phyloP scores from a whole-genome alignment of 805 yeast species.

The Dipodascopsis uninucleata region DNA sequence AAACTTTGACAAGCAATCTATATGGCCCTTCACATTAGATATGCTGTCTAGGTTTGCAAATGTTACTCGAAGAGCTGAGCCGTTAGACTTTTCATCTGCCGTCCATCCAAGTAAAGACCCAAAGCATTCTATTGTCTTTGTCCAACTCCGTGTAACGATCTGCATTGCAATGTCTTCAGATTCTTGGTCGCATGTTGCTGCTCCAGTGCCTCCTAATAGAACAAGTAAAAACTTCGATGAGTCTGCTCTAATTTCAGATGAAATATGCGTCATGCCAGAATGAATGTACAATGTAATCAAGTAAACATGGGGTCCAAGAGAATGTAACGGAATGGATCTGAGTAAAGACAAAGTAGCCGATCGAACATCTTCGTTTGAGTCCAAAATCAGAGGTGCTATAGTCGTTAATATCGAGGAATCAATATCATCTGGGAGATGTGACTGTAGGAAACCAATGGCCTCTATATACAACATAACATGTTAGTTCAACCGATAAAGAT shows the following conservation, averaged over 20 bases:
- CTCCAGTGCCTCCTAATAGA: slow-evolving; percentile 52
- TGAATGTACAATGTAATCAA: slow-evolving; percentile 63
- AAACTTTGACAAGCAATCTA: slow-evolving; percentile 43
- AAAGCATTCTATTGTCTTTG: slow-evolving; percentile 62
- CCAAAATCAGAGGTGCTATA: slow-evolving; percentile 62
- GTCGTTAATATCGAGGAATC: slow-evolving; percentile 51
- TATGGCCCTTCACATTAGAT: slow-evolving; percentile 32
- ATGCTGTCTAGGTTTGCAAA: slow-evolving; percentile 35
- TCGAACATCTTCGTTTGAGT: slow-evolving; percentile 64
- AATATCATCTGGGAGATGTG: slow-evolving; percentile 13
- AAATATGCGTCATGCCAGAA: slow-evolving; percentile 91
- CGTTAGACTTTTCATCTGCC: slow-evolving; percentile 29
- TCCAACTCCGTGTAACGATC: slow-evolving; percentile 60
- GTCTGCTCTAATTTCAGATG: slow-evolving; percentile 68
- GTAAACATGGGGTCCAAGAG: slow-evolving; percentile 36
- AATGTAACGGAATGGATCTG: slow-evolving; percentile 26
- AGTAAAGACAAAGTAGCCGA: slow-evolving; percentile 48
- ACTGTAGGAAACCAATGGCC: slow-evolving; percentile 50
- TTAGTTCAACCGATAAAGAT: not conserved
- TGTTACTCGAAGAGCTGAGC: slow-evolving; percentile 37
- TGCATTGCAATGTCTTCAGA: slow-evolving; percentile 40
- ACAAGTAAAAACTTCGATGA: slow-evolving; percentile 64
- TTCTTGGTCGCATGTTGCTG: not conserved
- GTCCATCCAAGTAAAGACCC: slow-evolving; percentile 74
- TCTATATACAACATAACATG: slow-evolving; percentile 30